Base-by-base conservation (phyloP, 495 filamentous ascomycete genomes). In the Parathielavia appendiculata region DNA sequence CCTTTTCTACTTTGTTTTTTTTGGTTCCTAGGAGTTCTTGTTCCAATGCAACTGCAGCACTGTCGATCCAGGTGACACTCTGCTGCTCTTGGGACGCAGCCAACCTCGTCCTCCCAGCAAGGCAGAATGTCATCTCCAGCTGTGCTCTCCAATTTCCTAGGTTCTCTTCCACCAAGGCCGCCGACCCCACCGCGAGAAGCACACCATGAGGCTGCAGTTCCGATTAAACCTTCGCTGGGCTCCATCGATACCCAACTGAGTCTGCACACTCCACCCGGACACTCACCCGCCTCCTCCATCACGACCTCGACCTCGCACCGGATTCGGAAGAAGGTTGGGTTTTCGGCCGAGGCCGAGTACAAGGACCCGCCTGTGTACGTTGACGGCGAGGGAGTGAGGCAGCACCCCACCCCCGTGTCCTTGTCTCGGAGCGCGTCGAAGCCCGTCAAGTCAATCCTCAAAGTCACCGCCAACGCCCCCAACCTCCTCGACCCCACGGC, bases 361-460 rank as follows among this genome's bases (percentile, higher is more conserved):
- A 84, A 84, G 60, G 85, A 86, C 50, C 73, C 81, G 44, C 78
- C 79, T 7, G 69, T 71, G 3, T 76, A 78, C 54, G 62, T 74
- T 19, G 74, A 78, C 54, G 73, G 78, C 7, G 67, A 74, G 36
- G 69, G 75, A 55, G 71, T 72, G 40, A 67, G 70, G 35, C 50
- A 58, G 10, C 67, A 71, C 8, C 62, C 69, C 4, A 76, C 74
- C 1, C 73, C 80, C 61, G 67, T 75, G 62, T 68, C 80, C 62
- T 60, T 72, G 30, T 82, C 78, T 5, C 85, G 86, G 30, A 83
- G 79, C 64, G 79, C 85, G 51, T 77, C 76, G 36, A 90, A 86
- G 66, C 83, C 88, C 13, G 63, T 83, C 23, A 96, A 92, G 66
- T 92, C 91, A 2, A 97, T 98, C 55, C 80, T 98, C 48, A 98